phyloP scores from a whole-genome alignment of 176 grass and related monocot genomes.

The Ananas comosus region DNA sequence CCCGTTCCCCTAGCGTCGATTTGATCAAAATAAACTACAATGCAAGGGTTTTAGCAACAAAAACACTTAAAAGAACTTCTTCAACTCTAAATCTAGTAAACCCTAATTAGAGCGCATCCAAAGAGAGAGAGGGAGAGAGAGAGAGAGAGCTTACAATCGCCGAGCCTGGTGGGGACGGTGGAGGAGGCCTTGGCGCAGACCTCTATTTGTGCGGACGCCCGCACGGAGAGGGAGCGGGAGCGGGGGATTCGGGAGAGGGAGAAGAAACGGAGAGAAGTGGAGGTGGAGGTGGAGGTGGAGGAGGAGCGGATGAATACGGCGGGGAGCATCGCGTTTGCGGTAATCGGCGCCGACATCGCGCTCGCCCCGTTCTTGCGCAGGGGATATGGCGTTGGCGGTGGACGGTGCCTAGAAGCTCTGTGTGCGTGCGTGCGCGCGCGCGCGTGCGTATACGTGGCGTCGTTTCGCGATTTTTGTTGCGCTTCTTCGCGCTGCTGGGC shows the following conservation, averaged over 20 bases:
- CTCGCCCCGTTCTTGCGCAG: not conserved
- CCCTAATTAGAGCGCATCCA: no score
- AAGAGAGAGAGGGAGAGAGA: not conserved
- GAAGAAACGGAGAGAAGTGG: conserved; percentile 23
- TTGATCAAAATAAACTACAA: no score
- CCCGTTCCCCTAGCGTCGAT: no score
- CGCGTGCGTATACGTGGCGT: no score
- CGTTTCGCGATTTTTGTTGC: no score
- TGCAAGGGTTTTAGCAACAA: no score
- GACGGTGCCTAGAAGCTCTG: not conserved
- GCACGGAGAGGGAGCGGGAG: conserved; percentile 19
- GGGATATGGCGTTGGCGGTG: not conserved
- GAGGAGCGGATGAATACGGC: conserved; percentile 12
- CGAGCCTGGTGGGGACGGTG: conserved; percentile 55
- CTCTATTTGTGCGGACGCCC: conserved; percentile 47
- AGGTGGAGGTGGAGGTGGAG: conserved; percentile 2
- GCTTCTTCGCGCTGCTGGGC: no score
- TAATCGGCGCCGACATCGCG: not conserved
- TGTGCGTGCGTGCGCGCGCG: not conserved
- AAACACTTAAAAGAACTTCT: no score
- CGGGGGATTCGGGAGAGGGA: conserved; percentile 5
- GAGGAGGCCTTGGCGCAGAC: conserved; percentile 67
- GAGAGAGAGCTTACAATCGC: conserved; percentile 51
- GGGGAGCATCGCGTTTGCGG: not conserved
- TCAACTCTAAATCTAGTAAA: no score